Percentiles rank a stretch among this genome's conserved stretches.
These are phyloP conservation scores for Solanum phureja DNA, from an alignment of 257 asterid genomes.

Conservation along the genomic window DNA sequence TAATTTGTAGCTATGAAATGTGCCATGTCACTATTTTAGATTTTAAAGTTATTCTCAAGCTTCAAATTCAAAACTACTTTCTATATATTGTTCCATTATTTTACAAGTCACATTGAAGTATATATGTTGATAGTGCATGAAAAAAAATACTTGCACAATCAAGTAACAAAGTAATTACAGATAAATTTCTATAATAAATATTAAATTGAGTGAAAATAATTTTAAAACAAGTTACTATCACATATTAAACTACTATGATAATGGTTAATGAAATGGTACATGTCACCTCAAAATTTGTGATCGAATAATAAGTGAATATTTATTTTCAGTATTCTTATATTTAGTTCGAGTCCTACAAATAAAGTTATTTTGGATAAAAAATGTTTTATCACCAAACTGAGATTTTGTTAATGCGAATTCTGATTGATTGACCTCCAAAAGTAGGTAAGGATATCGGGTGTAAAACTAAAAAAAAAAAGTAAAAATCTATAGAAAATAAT, in stretches of 20 bases:
- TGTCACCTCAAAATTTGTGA: background rate
- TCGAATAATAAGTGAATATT: too few species aligned
- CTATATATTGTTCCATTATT: background rate
- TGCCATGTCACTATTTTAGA: background rate
- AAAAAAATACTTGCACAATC: background rate
- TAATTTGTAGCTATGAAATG: background rate
- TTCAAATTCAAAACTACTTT: background rate
- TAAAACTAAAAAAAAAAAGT: background rate
- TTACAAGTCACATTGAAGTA: background rate
- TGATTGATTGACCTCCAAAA: background rate
- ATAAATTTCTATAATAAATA: background rate
- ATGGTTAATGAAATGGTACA: background rate
- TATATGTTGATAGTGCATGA: background rate
- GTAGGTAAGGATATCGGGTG: background rate
- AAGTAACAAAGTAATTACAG: background rate
- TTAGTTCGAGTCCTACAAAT: too few species aligned
- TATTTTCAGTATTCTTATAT: too few species aligned
- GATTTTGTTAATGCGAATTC: background rate
- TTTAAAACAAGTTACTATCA: background rate
- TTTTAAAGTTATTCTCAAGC: background rate
- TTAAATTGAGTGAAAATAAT: background rate
- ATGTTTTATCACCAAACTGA: too few species aligned
- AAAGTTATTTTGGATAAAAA: background rate
- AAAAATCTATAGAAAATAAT: too few species aligned
- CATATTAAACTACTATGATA: background rate